Evolutionary conservation across 345 rosid genomes (phyloP), one percentile per base, ranked within the genome.

Genomic region (Pistacia vera): DNA sequence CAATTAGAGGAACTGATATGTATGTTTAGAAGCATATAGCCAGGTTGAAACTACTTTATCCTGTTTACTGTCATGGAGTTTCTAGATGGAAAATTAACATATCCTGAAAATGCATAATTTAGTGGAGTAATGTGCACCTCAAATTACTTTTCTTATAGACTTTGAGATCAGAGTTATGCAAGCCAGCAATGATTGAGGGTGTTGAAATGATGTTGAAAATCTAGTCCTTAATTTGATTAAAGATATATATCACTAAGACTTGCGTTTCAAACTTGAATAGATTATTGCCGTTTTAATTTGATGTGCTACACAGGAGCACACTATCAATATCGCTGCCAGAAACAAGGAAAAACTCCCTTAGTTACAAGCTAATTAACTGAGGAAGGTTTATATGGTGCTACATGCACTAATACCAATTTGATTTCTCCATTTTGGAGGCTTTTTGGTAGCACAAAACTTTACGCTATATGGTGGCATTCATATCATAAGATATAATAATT

Each of bases 381-480:
- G 86, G 86, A 52, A 81, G 86, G 86, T 48, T 81, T 72, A 83
- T 75, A 75, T 38, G 86, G 81, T 69, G 74, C 4, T 11, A 3
- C 16, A 48, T 68, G 8, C 22, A 20, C 36, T 64, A 30, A 63
- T 8, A 13, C n/a, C 33, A 41, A 48, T 61, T 11, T 33, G n/a
- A 18, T 54, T 18, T 49, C 38, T 57, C 62, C 13, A 14, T 74
- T n/a, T 49, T 38, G 75, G 81, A 74, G 52, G 68, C n/a, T 25
- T 36, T n/a, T 69, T 33, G 48, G 61, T 2, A 11, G 33, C 30
- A 36, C n/a, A 58, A 20, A 18, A 14, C 76, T 69, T 54, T 69
- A 9, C 64, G 71, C 61, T 30, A 67, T 5, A 30, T 36, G 48
- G 48, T 38, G 68, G 49, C 68, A 64, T 64, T 8, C 13, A 18